Base-by-base conservation (phyloP, 179 eudicot species). In the Corrigiola litoralis region DNA sequence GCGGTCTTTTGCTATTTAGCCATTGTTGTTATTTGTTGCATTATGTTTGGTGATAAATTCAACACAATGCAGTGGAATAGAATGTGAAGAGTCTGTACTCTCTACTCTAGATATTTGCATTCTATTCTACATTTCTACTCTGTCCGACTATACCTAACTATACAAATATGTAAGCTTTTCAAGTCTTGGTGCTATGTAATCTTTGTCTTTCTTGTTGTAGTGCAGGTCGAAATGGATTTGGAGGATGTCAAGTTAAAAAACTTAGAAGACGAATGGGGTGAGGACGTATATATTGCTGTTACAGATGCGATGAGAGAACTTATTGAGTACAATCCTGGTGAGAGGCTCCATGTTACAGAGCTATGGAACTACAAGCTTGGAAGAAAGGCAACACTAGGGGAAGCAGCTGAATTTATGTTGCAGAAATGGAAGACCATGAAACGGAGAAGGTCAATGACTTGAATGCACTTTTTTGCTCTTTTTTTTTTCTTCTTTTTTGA, bases 361-460 rank as follows among this genome's bases (percentile, higher is more conserved):
- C 42, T 70, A 53, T 70, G 67, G 73, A 70, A 70, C 42, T 61
- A 50, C 67, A 6, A 32, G 14, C 28, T 24, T 20, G 37, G 66
- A 17, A 70, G 61, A 25, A 70, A 61, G 48, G 73, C 73, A 61
- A 50, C 67, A 24, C 42, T 61, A 54, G 5, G 34, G 27, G 73
- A 70, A 51, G 73, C 67, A 34, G 67, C 16, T 32, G 29, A 42
- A n/a, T 52, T 12, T 32, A 14, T 70, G 7, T 18, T 70, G 36
- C 23, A 51, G 31, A 48, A 60, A 46, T 70, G 73, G 73, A 63
- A 44, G 28, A 11, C 40, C 29, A 28, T 4, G 31, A 63, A 49
- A 32, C 54, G 36, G 23, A 57, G 61, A 57, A 53, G 40, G 1
- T 29, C 32, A 6, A 12, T 1, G 31, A 5, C 18, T 45, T 62